Evolutionary conservation across 805 yeast genomes (phyloP), one percentile per base, ranked within the genome.

Genomic region (Vanderwaltozyma verrucispora): DNA sequence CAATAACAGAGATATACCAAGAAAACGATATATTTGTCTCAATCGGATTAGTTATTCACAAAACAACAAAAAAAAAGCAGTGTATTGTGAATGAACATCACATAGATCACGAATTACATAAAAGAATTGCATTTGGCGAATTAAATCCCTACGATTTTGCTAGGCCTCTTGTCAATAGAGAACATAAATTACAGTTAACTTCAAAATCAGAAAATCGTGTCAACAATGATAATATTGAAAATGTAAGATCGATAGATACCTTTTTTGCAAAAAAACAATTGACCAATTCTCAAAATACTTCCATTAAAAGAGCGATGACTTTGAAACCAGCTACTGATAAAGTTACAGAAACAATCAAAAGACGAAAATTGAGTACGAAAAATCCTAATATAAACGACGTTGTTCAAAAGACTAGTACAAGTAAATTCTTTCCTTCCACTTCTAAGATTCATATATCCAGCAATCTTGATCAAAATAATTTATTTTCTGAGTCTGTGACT

Each of bases 81-180:
- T 33, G 45, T 14, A 49, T 57, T 12, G 48, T 62, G 7, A 57
- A 63, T 41, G 35, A 43, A n/a, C 48, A 59, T 1, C 49, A 48
- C 32, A 50, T 67, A 49, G 67, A 69, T 30, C 61, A 65, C 24
- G 68, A 66, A 1, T 46, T 73, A 9, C 88, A 83, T 47, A 44
- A 44, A 1, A 58, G 60, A 30, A 67, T 87, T 16, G 83, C 94
- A 9, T 45, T 44, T 14, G 96, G 94, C 1, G 69, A 67, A 7
- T 47, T 82, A 9, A 74, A 80, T 54, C 96, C 96, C 1, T 65
- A 71, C 30, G 45, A 53, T 39, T 49, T 34, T 29, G 41, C 41
- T 13, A 51, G 37, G 65, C 75, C 43, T 3, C 41, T 58, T 25
- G 44, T 49, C 3, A 58, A 53, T 43, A 46, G 63, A 42, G 63